phyloP scores from a whole-genome alignment of 768 basidiomycete species.

The Udeniomyces megalosporus region DNA sequence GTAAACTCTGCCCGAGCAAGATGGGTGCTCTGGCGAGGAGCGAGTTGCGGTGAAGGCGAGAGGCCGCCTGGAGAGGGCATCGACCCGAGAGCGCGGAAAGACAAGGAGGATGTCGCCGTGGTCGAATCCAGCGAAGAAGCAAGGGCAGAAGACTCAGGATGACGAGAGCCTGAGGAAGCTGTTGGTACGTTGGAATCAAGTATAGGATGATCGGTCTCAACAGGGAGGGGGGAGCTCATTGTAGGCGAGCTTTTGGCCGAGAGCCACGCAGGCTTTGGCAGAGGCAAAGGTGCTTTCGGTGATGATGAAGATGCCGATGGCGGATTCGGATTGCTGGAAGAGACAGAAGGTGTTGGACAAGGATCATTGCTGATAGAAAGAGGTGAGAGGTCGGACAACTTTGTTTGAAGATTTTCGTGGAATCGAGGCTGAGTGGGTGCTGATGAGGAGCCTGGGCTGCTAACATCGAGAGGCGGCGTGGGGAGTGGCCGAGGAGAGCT shows the following conservation, averaged over 20 bases:
- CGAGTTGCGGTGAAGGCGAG: constrained; percentile 2
- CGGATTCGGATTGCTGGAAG: neutral
- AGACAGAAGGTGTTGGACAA: neutral
- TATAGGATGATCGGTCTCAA: neutral
- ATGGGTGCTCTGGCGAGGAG: neutral
- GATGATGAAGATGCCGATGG: neutral
- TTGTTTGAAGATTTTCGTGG: neutral
- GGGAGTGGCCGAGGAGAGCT: no score
- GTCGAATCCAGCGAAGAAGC: no score
- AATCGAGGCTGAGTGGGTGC: no score
- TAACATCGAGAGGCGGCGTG: no score
- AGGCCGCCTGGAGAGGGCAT: neutral
- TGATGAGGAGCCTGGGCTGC: no score
- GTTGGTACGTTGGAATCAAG: neutral
- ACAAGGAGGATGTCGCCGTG: neutral
- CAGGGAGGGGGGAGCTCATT: neutral
- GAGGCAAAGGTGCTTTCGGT: neutral
- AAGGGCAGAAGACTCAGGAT: no score
- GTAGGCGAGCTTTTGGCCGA: neutral
- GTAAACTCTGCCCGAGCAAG: constrained; percentile 10
- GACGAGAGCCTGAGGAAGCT: neutral
- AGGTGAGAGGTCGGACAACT: neutral
- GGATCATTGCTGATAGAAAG: no score
- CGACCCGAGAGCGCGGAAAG: no score
- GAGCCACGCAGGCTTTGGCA: neutral